Evolutionary conservation across 2,329 filamentous ascomycete genomes (phyloP).

Genomic region (Verticillium nubilum): DNA sequence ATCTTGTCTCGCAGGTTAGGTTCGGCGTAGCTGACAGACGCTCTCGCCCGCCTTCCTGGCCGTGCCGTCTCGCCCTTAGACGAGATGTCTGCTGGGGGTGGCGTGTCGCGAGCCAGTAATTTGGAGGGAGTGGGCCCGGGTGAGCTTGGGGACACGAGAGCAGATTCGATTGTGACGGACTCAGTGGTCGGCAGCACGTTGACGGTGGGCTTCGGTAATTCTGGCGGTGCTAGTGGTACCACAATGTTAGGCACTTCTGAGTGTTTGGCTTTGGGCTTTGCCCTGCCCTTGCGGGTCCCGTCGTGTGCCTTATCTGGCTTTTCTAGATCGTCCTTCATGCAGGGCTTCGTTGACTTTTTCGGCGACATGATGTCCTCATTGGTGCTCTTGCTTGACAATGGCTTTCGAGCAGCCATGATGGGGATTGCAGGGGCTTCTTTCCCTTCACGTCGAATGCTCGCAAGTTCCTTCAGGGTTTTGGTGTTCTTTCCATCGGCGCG

Average conservation of each 20-base stretch:
- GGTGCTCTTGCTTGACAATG: slow-evolving; percentile 51
- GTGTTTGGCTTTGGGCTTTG: slow-evolving; percentile 24
- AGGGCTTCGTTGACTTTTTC: slow-evolving; percentile 38
- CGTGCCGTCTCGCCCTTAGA: slow-evolving; percentile 52
- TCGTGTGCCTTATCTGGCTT: slow-evolving; percentile 34
- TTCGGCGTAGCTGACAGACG: slow-evolving; percentile 74
- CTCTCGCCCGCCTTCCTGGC: slow-evolving; percentile 60
- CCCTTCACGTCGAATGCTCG: slow-evolving; percentile 34
- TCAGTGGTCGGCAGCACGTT: slow-evolving; percentile 15
- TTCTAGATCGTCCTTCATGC: slow-evolving; percentile 13
- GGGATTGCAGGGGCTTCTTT: slow-evolving; percentile 23
- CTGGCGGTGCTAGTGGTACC: slow-evolving; percentile 1
- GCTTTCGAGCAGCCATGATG: slow-evolving; percentile 32
- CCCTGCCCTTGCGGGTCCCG: slow-evolving; percentile 12
- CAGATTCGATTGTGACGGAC: slow-evolving; percentile 31
- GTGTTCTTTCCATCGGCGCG: slow-evolving; percentile 24
- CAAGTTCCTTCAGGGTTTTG: slow-evolving; percentile 41
- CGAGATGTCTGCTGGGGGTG: slow-evolving; percentile 54
- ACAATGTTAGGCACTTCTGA: slow-evolving; percentile 2
- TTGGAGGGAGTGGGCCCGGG: slow-evolving; percentile 35
- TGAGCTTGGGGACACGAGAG: slow-evolving; percentile 40
- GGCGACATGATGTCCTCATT: slow-evolving; percentile 56
- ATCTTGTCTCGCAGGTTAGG: slow-evolving; percentile 79
- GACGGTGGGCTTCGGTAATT: slow-evolving; percentile 5
- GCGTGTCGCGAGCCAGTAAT: slow-evolving; percentile 44